These are phyloP conservation scores for Podosphaera xanthii DNA, from an alignment of 2,329 filamentous ascomycete species.

Conservation along the genomic window DNA sequence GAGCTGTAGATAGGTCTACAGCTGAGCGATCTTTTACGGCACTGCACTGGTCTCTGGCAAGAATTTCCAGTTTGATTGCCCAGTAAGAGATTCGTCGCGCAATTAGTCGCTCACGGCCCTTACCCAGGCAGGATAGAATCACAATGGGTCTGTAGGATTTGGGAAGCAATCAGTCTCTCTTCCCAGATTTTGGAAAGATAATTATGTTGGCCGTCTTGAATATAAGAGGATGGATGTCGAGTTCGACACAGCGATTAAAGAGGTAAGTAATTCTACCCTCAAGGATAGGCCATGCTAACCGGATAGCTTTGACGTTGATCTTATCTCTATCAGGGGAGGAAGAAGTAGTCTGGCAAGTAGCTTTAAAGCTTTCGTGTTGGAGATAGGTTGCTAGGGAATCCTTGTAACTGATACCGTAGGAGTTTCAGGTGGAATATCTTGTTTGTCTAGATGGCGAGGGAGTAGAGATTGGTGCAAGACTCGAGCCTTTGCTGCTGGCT, in stretches of 20 bases:
- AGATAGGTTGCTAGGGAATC: not conserved
- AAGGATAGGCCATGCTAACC: not conserved
- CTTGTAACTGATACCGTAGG: no score
- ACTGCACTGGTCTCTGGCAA: not conserved
- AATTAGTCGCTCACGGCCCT: not conserved
- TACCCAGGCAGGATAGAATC: not conserved
- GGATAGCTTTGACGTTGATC: not conserved
- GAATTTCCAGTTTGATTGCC: not conserved
- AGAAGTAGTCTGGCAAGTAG: not conserved
- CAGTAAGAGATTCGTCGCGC: not conserved
- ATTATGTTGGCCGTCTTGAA: not conserved
- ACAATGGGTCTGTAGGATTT: not conserved
- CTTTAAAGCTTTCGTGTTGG: not conserved
- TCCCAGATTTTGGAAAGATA: not conserved
- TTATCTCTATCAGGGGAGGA: not conserved
- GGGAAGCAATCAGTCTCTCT: not conserved
- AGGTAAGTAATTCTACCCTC: not conserved
- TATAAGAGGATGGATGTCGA: not conserved
- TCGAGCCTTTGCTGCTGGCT: no score
- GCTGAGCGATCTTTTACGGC: not conserved
- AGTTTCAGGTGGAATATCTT: conserved; percentile 6
- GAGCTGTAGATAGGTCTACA: not conserved
- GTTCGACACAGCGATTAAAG: not conserved
- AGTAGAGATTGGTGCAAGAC: no score
- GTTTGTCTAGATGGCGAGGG: conserved; percentile 5